Conservation (phyloP, 139 green algal genomes). For the Mesostigma viride region DNA sequence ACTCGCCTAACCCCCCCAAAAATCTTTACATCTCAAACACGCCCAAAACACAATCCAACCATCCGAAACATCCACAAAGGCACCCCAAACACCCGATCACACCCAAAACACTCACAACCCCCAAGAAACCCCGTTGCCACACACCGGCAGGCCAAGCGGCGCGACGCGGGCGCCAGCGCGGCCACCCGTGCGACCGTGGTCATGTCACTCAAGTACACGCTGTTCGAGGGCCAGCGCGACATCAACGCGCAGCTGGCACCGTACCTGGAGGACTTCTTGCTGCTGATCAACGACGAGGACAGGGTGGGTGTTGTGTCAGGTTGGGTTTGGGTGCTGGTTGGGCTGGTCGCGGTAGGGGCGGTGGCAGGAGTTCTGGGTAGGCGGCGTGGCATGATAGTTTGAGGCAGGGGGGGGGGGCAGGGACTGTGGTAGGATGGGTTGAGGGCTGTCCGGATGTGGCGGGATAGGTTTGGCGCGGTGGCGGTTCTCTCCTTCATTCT, state of each 20-base stretch:
- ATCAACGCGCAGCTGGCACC: constrained; percentile 46
- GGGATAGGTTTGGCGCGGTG: too few relatives aligned
- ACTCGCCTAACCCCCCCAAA: too few relatives aligned
- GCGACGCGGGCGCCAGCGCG: too few relatives aligned
- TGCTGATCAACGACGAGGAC: constrained; percentile 45
- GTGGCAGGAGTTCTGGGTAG: too few relatives aligned
- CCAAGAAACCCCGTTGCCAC: constrained; percentile 9
- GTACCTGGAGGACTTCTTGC: constrained; percentile 50
- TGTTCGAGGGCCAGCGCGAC: constrained; percentile 49
- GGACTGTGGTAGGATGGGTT: too few relatives aligned
- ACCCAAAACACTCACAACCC: neutral
- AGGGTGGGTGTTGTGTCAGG: constrained; percentile 11
- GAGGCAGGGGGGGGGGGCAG: neutral
- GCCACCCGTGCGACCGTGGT: constrained; percentile 43
- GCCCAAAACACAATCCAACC: neutral
- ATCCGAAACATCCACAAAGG: neutral
- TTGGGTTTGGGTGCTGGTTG: neutral
- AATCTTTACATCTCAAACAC: too few relatives aligned
- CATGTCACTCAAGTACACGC: constrained; percentile 51
- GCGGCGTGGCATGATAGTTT: too few relatives aligned
- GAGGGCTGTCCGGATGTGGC: too few relatives aligned
- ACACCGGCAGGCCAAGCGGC: constrained; percentile 19
- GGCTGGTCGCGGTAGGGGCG: too few relatives aligned
- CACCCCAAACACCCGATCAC: neutral
- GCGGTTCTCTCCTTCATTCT: too few relatives aligned